These are phyloP conservation scores for Stentor roeselii DNA, from an alignment of 73 alveolate species.

Conservation along the genomic window DNA sequence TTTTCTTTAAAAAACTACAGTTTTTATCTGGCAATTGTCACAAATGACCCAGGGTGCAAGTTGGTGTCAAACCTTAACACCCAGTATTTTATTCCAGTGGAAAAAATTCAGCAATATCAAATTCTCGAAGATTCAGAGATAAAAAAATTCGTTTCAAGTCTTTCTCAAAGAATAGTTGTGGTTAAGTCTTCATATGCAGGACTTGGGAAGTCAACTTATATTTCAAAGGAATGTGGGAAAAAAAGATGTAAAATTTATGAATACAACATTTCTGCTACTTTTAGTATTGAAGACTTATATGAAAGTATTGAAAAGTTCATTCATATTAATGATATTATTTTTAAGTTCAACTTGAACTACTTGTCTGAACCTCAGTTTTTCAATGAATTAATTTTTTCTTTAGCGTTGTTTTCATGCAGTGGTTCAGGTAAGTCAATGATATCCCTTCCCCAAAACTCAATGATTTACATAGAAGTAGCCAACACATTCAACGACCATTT, in stretches of 20 bases:
- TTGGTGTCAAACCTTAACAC: not conserved
- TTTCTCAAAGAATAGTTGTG: not conserved
- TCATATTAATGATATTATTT: not conserved
- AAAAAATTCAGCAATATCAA: not conserved
- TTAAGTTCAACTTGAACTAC: not conserved
- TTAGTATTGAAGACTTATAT: not conserved
- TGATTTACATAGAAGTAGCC: constrained; percentile 1
- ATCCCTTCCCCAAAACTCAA: not conserved
- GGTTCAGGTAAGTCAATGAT: not conserved
- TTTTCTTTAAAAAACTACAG: not conserved
- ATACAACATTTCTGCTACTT: not conserved
- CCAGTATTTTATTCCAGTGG: not conserved
- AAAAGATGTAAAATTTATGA: not conserved
- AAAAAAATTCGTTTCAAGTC: not conserved
- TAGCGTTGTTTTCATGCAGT: not conserved
- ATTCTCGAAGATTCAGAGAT: not conserved
- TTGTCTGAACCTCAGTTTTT: not conserved
- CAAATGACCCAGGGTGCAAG: not conserved
- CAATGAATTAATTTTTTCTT: not conserved
- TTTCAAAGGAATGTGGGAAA: not conserved
- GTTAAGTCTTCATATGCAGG: not conserved
- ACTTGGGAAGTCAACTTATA: not conserved
- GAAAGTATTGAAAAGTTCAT: not conserved
- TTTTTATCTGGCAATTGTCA: not conserved
- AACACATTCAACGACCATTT: not conserved